Base-by-base conservation (phyloP, 176 grass and related monocot genomes). In the Rhynchospora tenuis region DNA sequence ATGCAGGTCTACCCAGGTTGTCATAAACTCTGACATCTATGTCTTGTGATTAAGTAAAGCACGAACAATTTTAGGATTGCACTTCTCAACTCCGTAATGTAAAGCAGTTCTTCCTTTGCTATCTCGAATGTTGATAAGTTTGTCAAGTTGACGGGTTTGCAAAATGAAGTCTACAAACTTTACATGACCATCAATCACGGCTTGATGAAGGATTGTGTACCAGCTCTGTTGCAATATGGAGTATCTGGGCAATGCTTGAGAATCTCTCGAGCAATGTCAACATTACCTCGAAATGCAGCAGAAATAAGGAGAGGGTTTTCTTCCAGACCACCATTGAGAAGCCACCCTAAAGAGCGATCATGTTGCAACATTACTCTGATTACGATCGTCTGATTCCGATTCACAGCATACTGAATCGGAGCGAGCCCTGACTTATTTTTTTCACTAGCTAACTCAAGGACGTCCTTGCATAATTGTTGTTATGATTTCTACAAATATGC, bases 11-110 rank as follows among this genome's bases (percentile, higher is more conserved):
- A 0, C 43, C 24, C 0, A 0, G 0, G 0, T 54, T 81, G 73
- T 88, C 26, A 0, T 59, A 2, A 6, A 62, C 7, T 20, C 54
- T 80, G 10, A 43, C 11, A 3, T 88, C 82, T 13, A 22, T 85
- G 9, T 51, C 13, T 9, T 0, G n/a, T 85, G 83, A 38, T 1
- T 55, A 33, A 88, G 57, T 74, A 87, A 54, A 45, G 80, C 45
- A 42, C 69, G n/a, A 22, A 87, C 79, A 54, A 87, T 87, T 59
- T 42, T 65, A 0, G 87, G 87, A 55, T 73, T 58, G 87, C 83
- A 81, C 7, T 74, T 65, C 0, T 6, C 0, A 6, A 81, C 82
- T 9, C 83, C 87, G 2, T 14, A 0, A 17, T 89, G 87, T 1
- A 89, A 79, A 11, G 82, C 72, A 60, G 86, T 88, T 6, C 38